A percentile compares a stretch with the other conserved stretches of the same genome.
Evolutionary conservation across 768 basidiomycete species (phyloP).

Genomic region (Pleurotus pulmonarius): DNA sequence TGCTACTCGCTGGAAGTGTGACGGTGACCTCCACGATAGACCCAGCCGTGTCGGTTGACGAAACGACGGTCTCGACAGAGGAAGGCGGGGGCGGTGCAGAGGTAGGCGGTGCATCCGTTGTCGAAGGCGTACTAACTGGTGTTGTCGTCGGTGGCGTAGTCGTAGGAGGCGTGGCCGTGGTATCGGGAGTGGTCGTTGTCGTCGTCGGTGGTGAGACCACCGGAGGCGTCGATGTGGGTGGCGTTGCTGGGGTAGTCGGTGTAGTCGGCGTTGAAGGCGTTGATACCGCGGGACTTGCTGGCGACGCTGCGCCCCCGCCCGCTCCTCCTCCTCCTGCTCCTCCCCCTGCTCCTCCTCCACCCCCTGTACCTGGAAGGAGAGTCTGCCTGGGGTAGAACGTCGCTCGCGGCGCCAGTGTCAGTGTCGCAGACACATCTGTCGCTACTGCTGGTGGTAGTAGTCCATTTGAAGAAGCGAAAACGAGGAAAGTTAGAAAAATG

Average conservation of each 20-base stretch:
- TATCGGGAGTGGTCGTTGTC: slow-evolving; percentile 13
- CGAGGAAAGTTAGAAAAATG: neutral
- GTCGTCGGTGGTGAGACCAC: slow-evolving; percentile 8
- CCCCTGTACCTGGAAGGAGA: neutral
- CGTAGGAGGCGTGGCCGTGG: slow-evolving; percentile 8
- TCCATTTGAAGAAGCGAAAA: neutral
- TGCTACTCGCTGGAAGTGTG: slow-evolving; percentile 13
- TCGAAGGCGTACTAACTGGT: neutral
- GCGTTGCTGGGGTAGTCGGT: slow-evolving; percentile 12
- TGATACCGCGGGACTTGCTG: slow-evolving; percentile 7
- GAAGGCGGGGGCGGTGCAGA: slow-evolving; percentile 8
- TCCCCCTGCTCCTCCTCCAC: too few relatives aligned
- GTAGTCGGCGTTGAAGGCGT: slow-evolving; percentile 13
- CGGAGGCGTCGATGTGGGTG: slow-evolving; percentile 9
- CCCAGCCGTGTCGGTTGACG: slow-evolving; percentile 15
- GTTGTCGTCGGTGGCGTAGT: neutral
- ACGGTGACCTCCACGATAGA: slow-evolving; percentile 21
- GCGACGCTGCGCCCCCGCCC: neutral
- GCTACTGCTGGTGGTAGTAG: neutral
- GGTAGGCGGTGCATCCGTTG: neutral
- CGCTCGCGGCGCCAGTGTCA: neutral
- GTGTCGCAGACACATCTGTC: neutral
- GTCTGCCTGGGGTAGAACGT: neutral
- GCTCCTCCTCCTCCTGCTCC: too few relatives aligned
- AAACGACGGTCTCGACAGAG: slow-evolving; percentile 7